These are phyloP conservation scores for Candida succiphila DNA, from an alignment of 805 yeast species.

Conservation along the genomic window DNA sequence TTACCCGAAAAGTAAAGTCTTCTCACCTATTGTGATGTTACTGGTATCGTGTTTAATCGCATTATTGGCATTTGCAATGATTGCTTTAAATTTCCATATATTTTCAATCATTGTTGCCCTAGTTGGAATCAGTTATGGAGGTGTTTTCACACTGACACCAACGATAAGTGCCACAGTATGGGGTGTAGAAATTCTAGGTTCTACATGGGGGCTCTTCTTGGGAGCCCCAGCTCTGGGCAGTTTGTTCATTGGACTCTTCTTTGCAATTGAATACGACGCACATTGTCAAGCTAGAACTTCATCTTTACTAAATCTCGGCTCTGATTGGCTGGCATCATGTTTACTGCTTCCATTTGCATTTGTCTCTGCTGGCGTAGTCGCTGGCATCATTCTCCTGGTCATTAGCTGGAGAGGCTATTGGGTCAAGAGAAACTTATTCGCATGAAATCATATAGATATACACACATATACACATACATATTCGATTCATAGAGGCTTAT, in stretches of 20 bases:
- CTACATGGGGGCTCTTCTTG: conserved; percentile 85
- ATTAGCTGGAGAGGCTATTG: not conserved
- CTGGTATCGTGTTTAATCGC: conserved; percentile 1
- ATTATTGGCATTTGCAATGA: conserved; percentile 5
- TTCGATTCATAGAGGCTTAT: too few relatives aligned
- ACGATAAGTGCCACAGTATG: conserved; percentile 69
- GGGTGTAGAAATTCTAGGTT: conserved; percentile 83
- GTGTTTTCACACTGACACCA: conserved; percentile 74
- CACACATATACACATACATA: too few relatives aligned
- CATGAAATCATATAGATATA: not conserved
- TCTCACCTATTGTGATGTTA: conserved; percentile 3
- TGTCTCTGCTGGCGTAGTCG: conserved; percentile 1
- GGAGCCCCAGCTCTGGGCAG: conserved; percentile 85
- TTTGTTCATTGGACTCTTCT: conserved; percentile 54
- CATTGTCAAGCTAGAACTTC: conserved; percentile 11
- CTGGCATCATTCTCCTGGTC: not conserved
- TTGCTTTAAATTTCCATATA: conserved; percentile 6
- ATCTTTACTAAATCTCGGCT: too few relatives aligned
- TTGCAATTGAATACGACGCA: conserved; percentile 53
- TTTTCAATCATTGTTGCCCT: conserved; percentile 27
- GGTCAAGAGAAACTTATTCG: not conserved
- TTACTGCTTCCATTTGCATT: conserved; percentile 9
- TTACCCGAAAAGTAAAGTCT: conserved; percentile 15
- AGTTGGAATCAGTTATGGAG: conserved; percentile 72
- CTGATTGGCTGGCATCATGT: conserved; percentile 4